Conservation (phyloP, 2,329 filamentous ascomycete species). For the Ceratocystiopsis minuta region DNA sequence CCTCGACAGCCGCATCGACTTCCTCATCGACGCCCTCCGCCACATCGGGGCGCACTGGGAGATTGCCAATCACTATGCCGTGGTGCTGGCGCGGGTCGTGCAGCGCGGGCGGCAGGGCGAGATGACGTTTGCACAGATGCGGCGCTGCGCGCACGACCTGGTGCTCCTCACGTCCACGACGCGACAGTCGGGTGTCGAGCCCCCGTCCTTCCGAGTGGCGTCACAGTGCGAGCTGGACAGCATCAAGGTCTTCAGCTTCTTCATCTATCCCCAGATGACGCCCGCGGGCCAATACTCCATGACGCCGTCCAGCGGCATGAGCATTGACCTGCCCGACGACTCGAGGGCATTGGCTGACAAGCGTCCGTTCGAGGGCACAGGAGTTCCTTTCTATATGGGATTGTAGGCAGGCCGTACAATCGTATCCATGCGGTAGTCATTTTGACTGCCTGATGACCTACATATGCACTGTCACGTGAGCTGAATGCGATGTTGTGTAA, state of each 20-base stretch:
- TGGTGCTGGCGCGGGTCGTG: constrained; percentile 61
- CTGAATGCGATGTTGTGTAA: too few relatives aligned
- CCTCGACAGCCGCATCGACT: constrained; percentile 58
- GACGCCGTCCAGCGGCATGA: too few relatives aligned
- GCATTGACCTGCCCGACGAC: too few relatives aligned
- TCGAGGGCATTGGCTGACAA: too few relatives aligned
- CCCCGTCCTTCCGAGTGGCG: constrained; percentile 46
- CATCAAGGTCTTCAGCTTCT: constrained; percentile 82
- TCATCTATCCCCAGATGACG: constrained; percentile 50
- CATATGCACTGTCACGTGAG: too few relatives aligned
- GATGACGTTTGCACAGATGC: constrained; percentile 78
- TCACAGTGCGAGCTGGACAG: constrained; percentile 74
- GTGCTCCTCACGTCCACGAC: constrained; percentile 77
- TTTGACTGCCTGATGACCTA: too few relatives aligned
- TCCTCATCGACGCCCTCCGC: constrained; percentile 66
- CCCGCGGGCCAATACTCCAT: too few relatives aligned
- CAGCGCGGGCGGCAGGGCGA: constrained; percentile 71
- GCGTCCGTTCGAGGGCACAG: too few relatives aligned
- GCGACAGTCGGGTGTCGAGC: constrained; percentile 36
- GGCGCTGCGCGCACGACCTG: constrained; percentile 66
- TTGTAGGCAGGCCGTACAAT: too few relatives aligned
- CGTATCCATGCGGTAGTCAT: too few relatives aligned
- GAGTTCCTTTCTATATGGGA: too few relatives aligned
- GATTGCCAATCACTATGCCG: constrained; percentile 66
- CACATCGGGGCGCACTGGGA: constrained; percentile 74